These are phyloP conservation scores for Clavariopsis aquatica DNA, from an alignment of 495 filamentous ascomycete genomes.

Conservation along the genomic window DNA sequence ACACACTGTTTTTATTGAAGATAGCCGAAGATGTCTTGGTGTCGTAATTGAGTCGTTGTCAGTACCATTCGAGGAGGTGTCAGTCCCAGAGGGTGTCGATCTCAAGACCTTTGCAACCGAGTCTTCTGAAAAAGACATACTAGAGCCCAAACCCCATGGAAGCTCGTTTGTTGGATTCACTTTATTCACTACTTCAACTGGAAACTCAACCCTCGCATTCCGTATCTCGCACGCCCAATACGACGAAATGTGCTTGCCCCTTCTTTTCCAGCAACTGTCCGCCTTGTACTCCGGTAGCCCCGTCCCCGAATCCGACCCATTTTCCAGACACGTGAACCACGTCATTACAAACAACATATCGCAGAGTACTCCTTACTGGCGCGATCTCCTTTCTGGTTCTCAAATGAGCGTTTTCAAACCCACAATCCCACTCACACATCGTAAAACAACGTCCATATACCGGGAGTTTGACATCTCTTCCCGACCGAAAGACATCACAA, in stretches of 20 bases:
- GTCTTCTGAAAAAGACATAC: constrained; percentile 53
- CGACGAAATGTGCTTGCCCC: constrained; percentile 68
- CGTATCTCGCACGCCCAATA: constrained; percentile 75
- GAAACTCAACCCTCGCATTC: constrained; percentile 60
- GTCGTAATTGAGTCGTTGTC: constrained; percentile 61
- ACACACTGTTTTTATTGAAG: constrained; percentile 67
- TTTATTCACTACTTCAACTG: constrained; percentile 54
- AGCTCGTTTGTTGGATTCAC: constrained; percentile 65
- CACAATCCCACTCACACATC: constrained; percentile 29
- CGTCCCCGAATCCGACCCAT: constrained; percentile 53
- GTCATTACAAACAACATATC: constrained; percentile 51
- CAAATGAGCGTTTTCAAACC: constrained; percentile 50
- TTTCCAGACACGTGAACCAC: constrained; percentile 60
- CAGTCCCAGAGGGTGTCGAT: constrained; percentile 51
- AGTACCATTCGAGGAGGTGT: constrained; percentile 55
- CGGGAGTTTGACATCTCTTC: constrained; percentile 50
- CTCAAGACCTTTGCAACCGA: constrained; percentile 54
- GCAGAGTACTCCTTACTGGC: constrained; percentile 60
- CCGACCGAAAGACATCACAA: constrained; percentile 54
- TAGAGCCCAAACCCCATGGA: constrained; percentile 58
- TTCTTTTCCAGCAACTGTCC: constrained; percentile 58
- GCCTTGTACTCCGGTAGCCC: constrained; percentile 55
- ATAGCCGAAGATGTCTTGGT: constrained; percentile 58
- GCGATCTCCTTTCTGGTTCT: constrained; percentile 55
- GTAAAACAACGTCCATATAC: constrained; percentile 45